Evolutionary conservation across 164 flowering plant genomes (phyloP).

Genomic region (Amborella trichopoda): DNA sequence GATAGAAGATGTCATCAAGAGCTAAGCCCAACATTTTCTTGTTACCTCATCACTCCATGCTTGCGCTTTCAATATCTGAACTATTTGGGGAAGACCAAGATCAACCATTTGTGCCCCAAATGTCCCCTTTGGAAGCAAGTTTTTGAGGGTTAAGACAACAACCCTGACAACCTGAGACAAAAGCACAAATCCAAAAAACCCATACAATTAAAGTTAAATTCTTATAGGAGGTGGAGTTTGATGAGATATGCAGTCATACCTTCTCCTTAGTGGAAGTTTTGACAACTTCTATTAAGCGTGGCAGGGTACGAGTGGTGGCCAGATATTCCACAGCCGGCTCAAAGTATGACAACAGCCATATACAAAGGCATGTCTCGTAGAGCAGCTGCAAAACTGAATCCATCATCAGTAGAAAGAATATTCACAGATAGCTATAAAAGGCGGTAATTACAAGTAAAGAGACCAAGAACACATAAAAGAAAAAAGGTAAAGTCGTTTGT

Average conservation of each 20-base stretch:
- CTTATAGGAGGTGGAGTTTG: neutral
- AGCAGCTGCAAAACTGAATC: conserved; percentile 49
- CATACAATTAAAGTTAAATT: neutral
- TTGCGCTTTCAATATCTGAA: conserved; percentile 84
- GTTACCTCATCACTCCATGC: conserved; percentile 99
- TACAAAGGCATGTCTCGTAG: conserved; percentile 91
- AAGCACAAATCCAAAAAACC: neutral
- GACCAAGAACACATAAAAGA: too few species aligned
- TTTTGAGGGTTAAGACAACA: conserved; percentile 65
- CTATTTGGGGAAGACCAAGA: conserved; percentile 76
- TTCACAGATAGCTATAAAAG: too few species aligned
- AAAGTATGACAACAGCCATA: conserved; percentile 91
- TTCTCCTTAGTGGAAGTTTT: conserved; percentile 94
- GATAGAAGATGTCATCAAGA: too few species aligned
- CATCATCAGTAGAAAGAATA: too few species aligned
- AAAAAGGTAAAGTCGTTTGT: too few species aligned
- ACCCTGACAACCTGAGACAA: conserved; percentile 83
- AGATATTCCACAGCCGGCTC: conserved; percentile 87
- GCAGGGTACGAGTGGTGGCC: conserved; percentile 74
- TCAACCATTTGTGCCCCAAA: conserved; percentile 96
- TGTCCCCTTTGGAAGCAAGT: conserved; percentile 74
- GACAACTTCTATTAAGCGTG: conserved; percentile 71
- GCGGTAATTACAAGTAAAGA: too few species aligned
- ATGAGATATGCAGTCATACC: conserved; percentile 25
- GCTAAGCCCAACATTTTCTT: neutral